phyloP scores from a whole-genome alignment of 169 alveolate species.

The Eimeria zaria region DNA sequence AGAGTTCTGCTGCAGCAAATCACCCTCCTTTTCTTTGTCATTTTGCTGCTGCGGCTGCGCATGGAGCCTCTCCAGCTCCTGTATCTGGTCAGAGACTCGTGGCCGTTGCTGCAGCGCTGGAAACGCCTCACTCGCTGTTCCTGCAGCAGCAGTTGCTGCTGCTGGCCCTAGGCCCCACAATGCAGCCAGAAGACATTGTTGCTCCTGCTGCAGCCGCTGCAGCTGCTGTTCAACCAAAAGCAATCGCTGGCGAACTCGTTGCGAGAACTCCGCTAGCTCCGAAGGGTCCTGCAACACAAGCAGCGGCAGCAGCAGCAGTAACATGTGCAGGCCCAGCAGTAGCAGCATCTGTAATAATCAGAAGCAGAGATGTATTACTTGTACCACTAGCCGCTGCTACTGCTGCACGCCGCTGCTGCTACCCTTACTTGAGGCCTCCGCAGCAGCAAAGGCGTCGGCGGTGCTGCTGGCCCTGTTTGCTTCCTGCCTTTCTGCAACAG shows the following conservation, averaged over 20 bases:
- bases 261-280: constrained; percentile 32
- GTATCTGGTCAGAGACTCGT: constrained; percentile 19
- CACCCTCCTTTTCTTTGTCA: not conserved
- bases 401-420: not conserved
- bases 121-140: not conserved
- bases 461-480: not conserved
- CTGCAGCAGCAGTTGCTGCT: constrained; percentile 23
- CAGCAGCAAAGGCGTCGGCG: constrained; percentile 22
- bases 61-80: not conserved
- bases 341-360: not conserved
- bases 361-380: not conserved
- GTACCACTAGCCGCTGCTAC: not conserved
- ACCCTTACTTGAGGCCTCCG: constrained; percentile 15
- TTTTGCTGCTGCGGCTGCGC: not conserved
- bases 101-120: constrained; percentile 26
- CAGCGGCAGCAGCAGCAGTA: not conserved
- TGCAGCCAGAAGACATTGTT: constrained; percentile 15
- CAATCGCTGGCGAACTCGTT: constrained; percentile 30
- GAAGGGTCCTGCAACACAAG: constrained; percentile 29
- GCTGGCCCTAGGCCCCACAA: constrained; percentile 15
- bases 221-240: constrained; percentile 33
- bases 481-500: not conserved
- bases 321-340: not conserved
- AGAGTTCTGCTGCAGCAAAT: not conserved
- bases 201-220: constrained; percentile 31